Percentiles rank a stretch among this genome's conserved stretches.
phyloP scores from a whole-genome alignment of 2,329 filamentous ascomycete genomes.

The Daldinia sp. region DNA sequence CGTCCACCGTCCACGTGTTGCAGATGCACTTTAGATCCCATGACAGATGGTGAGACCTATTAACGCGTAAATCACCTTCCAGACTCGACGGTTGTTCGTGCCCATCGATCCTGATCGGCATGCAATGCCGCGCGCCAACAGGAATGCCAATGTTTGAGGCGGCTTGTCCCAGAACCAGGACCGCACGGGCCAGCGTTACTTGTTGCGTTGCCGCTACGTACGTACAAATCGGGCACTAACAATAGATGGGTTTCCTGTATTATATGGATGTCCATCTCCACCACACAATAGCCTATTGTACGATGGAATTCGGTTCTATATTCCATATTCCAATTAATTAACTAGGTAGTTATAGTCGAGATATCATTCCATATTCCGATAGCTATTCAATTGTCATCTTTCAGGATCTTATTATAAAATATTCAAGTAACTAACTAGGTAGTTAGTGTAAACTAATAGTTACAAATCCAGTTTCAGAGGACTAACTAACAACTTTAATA shows the following conservation, averaged over 20 bases:
- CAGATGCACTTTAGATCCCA: not conserved
- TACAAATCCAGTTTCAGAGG: too few species aligned
- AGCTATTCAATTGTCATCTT: not conserved
- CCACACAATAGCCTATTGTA: not conserved
- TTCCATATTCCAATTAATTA: too few species aligned
- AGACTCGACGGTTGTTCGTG: slow-evolving; percentile 7
- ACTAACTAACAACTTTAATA: too few species aligned
- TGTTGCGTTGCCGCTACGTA: too few species aligned
- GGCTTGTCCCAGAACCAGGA: not conserved
- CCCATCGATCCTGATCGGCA: slow-evolving; percentile 22
- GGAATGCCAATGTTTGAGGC: slow-evolving; percentile 6
- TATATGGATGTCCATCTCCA: not conserved
- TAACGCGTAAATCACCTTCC: slow-evolving; percentile 11
- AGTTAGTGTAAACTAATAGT: too few species aligned
- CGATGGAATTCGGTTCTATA: not conserved
- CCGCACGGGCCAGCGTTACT: not conserved
- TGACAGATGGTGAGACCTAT: slow-evolving; percentile 23
- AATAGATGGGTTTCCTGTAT: not conserved
- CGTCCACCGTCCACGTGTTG: not conserved
- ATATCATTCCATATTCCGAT: not conserved
- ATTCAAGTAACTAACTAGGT: too few species aligned
- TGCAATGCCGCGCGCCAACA: slow-evolving; percentile 26
- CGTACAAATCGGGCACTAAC: too few species aligned
- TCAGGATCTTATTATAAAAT: too few species aligned
- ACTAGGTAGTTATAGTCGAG: not conserved